phyloP scores from a whole-genome alignment of 2,329 filamentous ascomycete genomes.

The Ampelomyces quisqualis region DNA sequence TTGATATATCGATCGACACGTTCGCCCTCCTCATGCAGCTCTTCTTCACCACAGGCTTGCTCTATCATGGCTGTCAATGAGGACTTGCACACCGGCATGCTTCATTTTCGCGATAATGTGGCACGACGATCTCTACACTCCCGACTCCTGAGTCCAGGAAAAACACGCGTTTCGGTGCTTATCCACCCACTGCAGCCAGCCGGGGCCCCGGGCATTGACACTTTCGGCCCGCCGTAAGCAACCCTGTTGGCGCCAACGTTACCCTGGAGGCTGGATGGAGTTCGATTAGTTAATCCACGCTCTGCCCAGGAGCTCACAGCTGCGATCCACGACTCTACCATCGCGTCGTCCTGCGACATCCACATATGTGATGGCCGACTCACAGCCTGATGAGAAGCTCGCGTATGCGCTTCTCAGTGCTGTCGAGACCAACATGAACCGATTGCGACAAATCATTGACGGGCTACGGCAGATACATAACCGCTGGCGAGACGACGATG shows the following conservation, averaged over 20 bases:
- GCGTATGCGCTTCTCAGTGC: slow-evolving; percentile 32
- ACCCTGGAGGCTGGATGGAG: slow-evolving; percentile 3
- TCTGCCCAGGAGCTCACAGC: slow-evolving; percentile 5
- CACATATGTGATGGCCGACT: slow-evolving; percentile 26
- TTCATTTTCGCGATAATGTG: no score
- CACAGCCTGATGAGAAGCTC: slow-evolving; percentile 31
- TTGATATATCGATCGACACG: slow-evolving; percentile 5
- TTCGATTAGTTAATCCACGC: neutral
- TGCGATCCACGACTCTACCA: slow-evolving; percentile 7
- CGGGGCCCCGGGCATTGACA: slow-evolving; percentile 6
- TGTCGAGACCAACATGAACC: slow-evolving; percentile 32
- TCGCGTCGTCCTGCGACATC: slow-evolving; percentile 10
- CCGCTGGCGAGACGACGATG: slow-evolving; percentile 34
- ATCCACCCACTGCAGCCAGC: slow-evolving; percentile 3
- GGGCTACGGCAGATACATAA: slow-evolving; percentile 40
- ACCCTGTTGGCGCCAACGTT: slow-evolving; percentile 12
- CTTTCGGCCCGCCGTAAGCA: no score
- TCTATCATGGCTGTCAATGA: neutral
- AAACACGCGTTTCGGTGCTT: slow-evolving; percentile 8
- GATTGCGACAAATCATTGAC: slow-evolving; percentile 36
- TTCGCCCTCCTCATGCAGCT: neutral
- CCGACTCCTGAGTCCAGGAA: no score
- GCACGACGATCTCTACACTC: no score
- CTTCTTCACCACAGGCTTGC: neutral
- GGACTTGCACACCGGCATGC: neutral